Evolutionary conservation across 345 rosid genomes (phyloP).

Genomic region (Acer campestre): DNA sequence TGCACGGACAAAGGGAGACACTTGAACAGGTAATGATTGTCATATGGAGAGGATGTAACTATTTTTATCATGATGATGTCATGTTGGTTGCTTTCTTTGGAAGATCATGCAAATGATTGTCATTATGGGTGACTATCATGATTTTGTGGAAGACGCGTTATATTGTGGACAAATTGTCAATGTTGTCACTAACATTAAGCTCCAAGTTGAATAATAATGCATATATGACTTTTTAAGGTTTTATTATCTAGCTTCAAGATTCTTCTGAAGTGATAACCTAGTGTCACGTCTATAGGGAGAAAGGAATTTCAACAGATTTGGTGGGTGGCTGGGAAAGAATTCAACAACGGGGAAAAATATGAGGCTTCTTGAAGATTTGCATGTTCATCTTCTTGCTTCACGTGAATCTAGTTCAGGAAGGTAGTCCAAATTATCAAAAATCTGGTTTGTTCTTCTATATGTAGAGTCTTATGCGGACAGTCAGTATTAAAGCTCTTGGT

Average conservation of each 20-base stretch:
- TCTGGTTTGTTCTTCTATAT: not conserved
- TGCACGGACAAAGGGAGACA: conserved; percentile 87
- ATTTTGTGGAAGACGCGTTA: not conserved
- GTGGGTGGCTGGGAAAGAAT: conserved; percentile 98
- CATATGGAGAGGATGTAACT: not conserved
- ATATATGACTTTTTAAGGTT: not conserved
- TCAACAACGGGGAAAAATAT: conserved; percentile 79
- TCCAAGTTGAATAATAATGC: not conserved
- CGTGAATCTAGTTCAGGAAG: conserved; percentile 82
- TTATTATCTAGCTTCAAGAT: not conserved
- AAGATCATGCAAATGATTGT: not conserved
- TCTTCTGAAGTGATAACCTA: not conserved
- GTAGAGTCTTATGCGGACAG: not conserved
- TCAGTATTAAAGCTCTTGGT: not conserved
- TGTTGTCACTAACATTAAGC: not conserved
- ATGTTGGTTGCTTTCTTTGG: not conserved
- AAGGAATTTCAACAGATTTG: conserved; percentile 89
- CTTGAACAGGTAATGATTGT: conserved; percentile 70
- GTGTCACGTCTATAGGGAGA: conserved; percentile 69
- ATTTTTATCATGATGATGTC: not conserved
- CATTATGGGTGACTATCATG: not conserved
- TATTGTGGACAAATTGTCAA: not conserved
- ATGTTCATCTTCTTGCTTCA: conserved; percentile 92
- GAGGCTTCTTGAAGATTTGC: conserved; percentile 92
- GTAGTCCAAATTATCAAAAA: conserved; percentile 35